Evolutionary conservation across 345 rosid genomes (phyloP), one percentile per base, ranked within the genome.

Genomic region (Pistacia vera): DNA sequence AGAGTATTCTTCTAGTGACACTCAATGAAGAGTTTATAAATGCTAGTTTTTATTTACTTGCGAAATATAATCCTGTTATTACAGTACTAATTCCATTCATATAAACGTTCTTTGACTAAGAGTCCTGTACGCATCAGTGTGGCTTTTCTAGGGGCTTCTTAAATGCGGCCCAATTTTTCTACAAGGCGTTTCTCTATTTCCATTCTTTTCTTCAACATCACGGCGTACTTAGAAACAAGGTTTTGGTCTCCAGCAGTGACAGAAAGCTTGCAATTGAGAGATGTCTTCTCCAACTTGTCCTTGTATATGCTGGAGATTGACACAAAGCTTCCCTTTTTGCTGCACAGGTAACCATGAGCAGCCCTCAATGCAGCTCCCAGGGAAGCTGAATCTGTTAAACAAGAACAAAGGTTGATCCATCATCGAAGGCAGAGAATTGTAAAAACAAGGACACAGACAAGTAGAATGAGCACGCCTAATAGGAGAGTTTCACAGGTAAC

Each of bases 331-430:
- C 95, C 94, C 54, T 86, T 85, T 63, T 79, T 84, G 81, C 75
- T 83, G 90, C 99, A 96, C 70, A 92, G 60, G 97, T 96, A 96
- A 60, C 98, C 97, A 33, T 93, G 95, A 4, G 95, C 97, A 44
- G 97, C 98, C 74, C 97, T 92, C 73, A 93, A 76, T 44, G 98
- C 97, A 68, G 93, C 98, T 84, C 97, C 97, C n/a, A 92, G 87
- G 17, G 98, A 93, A 68, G 98, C 99, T 11, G 98, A 93, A 85
- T 90, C 99, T 93, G 88, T 59, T 56, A 33, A 69, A 33, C 58
- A 78, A 72, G 36, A n/a, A 41, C 8, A 48, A 0, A 49, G 25
- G 67, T 48, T 33, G 3, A 14, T 57, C 11, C 18, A 63, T 69
- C 58, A 66, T 17, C 30, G 1, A 59, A 8, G 63, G 48, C 11